Evolutionary conservation across 768 basidiomycete species (phyloP).

Genomic region (Kwoniella sp.): DNA sequence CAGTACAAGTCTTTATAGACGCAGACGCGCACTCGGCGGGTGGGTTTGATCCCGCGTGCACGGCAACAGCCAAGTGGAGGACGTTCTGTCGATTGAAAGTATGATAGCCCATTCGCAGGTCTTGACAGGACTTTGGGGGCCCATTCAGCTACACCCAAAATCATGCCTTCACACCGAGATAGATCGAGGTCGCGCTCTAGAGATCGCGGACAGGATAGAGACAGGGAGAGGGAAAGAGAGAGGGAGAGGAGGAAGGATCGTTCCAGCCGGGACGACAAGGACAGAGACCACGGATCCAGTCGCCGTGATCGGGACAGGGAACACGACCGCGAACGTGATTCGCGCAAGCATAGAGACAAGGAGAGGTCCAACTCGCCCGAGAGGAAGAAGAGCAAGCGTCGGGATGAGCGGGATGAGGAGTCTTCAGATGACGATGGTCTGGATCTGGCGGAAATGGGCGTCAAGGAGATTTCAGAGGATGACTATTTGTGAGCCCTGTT

Average conservation of each 20-base stretch:
- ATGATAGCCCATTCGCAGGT: not conserved
- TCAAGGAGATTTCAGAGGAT: constrained; percentile 64
- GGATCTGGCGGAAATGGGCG: constrained; percentile 54
- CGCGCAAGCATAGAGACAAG: not conserved
- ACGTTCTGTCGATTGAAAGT: too few relatives aligned
- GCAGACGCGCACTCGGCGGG: too few relatives aligned
- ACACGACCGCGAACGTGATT: constrained; percentile 5
- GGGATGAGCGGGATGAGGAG: constrained; percentile 7
- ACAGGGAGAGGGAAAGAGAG: not conserved
- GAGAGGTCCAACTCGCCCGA: constrained; percentile 12
- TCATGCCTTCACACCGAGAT: constrained; percentile 5
- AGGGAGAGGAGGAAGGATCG: too few relatives aligned
- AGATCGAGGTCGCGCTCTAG: constrained; percentile 9
- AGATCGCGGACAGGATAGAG: not conserved
- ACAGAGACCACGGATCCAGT: not conserved
- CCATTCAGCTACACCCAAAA: too few relatives aligned
- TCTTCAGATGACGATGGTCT: constrained; percentile 26
- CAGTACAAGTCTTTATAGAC: too few relatives aligned
- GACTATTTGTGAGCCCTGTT: constrained; percentile 64
- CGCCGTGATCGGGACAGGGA: not conserved
- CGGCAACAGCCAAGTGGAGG: too few relatives aligned
- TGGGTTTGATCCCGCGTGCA: too few relatives aligned
- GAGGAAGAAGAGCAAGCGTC: constrained; percentile 5
- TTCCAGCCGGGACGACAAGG: too few relatives aligned
- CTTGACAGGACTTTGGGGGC: too few relatives aligned